phyloP scores from a whole-genome alignment of 2,329 filamentous ascomycete genomes.

The Malbranchea cinnamomea region DNA sequence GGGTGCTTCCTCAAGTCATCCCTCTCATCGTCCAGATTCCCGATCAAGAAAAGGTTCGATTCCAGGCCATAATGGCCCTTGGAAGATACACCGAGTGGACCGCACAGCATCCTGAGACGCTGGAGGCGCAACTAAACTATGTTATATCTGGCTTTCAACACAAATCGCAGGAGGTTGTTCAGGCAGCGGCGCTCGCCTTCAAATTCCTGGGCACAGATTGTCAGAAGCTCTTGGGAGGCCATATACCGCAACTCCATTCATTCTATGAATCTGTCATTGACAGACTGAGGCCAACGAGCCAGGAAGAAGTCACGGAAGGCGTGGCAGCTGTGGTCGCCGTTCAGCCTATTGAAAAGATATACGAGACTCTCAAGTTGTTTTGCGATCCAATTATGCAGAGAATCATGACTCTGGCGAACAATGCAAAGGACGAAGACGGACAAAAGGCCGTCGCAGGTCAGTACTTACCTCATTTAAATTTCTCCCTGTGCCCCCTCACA shows the following conservation, averaged over 20 bases:
- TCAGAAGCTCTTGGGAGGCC: conserved; percentile 66
- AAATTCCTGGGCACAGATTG: conserved; percentile 97
- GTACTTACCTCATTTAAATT: conserved; percentile 11
- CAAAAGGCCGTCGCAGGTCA: conserved; percentile 74
- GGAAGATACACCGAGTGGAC: conserved; percentile 98
- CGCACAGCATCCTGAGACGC: conserved; percentile 75
- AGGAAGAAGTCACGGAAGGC: conserved; percentile 92
- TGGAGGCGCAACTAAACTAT: conserved; percentile 87
- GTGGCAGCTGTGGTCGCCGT: conserved; percentile 83
- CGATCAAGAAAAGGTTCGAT: conserved; percentile 92
- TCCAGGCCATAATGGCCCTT: conserved; percentile 94
- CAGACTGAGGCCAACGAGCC: conserved; percentile 67
- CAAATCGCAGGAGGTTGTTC: conserved; percentile 75
- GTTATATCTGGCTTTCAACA: conserved; percentile 88
- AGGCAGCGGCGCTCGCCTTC: conserved; percentile 83
- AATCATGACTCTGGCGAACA: conserved; percentile 74
- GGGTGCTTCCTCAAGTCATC: conserved; percentile 81
- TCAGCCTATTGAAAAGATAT: conserved; percentile 66
- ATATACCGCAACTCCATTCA: conserved; percentile 71
- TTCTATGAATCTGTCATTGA: conserved; percentile 89
- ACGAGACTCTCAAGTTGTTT: conserved; percentile 77
- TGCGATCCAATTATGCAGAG: conserved; percentile 79
- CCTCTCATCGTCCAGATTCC: conserved; percentile 88
- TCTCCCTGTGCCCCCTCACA: conserved; percentile 2
- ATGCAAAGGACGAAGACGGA: conserved; percentile 64